Percentiles rank a stretch among this genome's conserved stretches.
phyloP scores from a whole-genome alignment of 208 protist genomes.

The Leishmania lainsoni region DNA sequence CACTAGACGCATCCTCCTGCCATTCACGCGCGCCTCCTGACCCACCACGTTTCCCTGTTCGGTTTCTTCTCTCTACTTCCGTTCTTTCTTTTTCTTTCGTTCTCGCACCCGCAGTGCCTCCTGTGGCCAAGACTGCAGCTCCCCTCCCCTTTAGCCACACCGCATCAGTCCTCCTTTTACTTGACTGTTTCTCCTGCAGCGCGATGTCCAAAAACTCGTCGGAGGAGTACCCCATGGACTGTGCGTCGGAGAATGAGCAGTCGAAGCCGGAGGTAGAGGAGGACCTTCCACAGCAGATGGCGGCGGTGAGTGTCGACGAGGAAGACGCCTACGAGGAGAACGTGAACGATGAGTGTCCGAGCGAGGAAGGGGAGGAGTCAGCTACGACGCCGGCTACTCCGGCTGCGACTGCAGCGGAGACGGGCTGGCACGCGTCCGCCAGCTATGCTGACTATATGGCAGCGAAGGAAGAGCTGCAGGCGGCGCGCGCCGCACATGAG shows the following conservation, averaged over 20 bases:
- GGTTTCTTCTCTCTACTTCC: not conserved
- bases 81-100: not conserved
- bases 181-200: not conserved
- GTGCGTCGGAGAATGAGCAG: too few species aligned
- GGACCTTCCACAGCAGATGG: too few species aligned
- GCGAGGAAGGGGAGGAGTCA: not conserved
- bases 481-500: constrained; percentile 33
- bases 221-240: not conserved
- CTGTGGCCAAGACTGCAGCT: not conserved
- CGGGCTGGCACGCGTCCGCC: not conserved
- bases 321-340: not conserved
- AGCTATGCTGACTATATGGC: constrained; percentile 18
- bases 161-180: not conserved
- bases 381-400: not conserved
- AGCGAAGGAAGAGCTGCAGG: constrained; percentile 27
- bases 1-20: too few species aligned
- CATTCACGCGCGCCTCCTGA: too few species aligned
- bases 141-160: not conserved
- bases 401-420: not conserved
- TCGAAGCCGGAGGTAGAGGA: too few species aligned
- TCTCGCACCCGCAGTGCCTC: not conserved
- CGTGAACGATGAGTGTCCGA: too few species aligned
- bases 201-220: constrained; percentile 2
- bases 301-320: not conserved
- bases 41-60: too few species aligned